Evolutionary conservation across 805 yeast genomes (phyloP), one percentile per base, ranked within the genome.

Genomic region (Jamesozyma gamospora): DNA sequence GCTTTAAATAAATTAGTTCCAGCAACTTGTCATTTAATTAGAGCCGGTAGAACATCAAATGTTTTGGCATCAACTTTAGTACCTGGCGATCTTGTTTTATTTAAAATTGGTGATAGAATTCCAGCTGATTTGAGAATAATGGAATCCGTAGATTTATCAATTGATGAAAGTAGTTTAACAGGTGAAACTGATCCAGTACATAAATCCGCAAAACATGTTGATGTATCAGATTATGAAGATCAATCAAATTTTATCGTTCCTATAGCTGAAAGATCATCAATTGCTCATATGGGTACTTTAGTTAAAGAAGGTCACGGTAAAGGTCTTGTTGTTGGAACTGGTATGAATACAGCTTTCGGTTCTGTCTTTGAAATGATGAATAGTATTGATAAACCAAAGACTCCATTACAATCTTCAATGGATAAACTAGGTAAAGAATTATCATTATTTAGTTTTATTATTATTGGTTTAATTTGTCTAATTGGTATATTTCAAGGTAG

Each of bases 321-420:
- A 2, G 99, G 98, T 44, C 71, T 92, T 30, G 98, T 92, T 13
- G 75, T 92, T 28, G 95, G 90, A 8, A 92, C 95, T 1, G 95
- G 94, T 30, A 68, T 73, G 32, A 76, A 79, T 48, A 90, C 98
- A 2, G 96, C 92, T 37, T 87, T 92, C 63, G 99, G 99, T 36
- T 70, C 81, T 32, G 96, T 92, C 13, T 92, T 87, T 56, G 87
- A 82, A 49, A 88, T 92, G 95, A 86, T 92, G 95, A 73, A 81
- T 28, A 81, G 77, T 36, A 92, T 92, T 49, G 96, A 87, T 60
- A 92, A 90, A 63, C 98, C 98, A 39, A 92, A 92, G 64, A 92
- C 99, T n/a, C 99, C 99, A 2, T 69, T 92, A 50, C 99, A 92
- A 65, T 72, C 76, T 43, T 81, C 95, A 6, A 92, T 92, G 99